Base-by-base conservation (phyloP, 108 stramenopile species). In the Aureococcus anophagefferens region DNA sequence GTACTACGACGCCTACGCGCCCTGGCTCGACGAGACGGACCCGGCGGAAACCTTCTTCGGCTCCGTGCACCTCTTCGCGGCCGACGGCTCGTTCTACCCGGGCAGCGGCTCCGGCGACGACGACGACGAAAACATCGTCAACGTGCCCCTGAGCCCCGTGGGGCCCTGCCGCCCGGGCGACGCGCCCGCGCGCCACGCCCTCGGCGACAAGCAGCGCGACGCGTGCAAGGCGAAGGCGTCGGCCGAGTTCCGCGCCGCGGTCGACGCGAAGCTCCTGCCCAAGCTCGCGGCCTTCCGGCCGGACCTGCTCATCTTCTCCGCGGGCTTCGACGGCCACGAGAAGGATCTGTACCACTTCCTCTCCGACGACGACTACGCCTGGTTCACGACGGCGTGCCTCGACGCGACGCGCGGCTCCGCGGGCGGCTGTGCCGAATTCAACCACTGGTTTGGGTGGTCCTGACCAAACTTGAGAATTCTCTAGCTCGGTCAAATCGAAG, bases 11-110 rank as follows among this genome's bases (percentile, higher is more conserved):
- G 28, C 46, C 25, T 78, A 74, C 72, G 80, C 80, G 63, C 80
- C 80, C 18, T 81, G 80, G 80, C 64, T 76, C 15, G 72, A 73
- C 45, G 70, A 81, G 30, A 33, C 21, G 4, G 76, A 81, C 35
- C 51, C 46, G 15, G 73, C 73, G 29, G 72, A 69, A 34, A 79
- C 80, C 46, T 74, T 81, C 36, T 81, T 81, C 30, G 80, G 72
- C 28, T 77, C 76, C 25, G 77, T 77, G 70, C 76, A 75, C 63
- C 74, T 77, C 25, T 68, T 65, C 64, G 71, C 71, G 28, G 40
- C 40, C 40, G 66, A 65, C 35, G 46, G 63, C 33, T 21, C 35
- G 35, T 77, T 77, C 76, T 77, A 77, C 29, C 76, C 76, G 75
- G 75, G 18, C 17, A 35, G n/a, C 31, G 71, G 29, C 36, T 35